These are phyloP conservation scores for Tuctoria greenei DNA, from an alignment of 176 grass and related monocot species.

Conservation along the genomic window DNA sequence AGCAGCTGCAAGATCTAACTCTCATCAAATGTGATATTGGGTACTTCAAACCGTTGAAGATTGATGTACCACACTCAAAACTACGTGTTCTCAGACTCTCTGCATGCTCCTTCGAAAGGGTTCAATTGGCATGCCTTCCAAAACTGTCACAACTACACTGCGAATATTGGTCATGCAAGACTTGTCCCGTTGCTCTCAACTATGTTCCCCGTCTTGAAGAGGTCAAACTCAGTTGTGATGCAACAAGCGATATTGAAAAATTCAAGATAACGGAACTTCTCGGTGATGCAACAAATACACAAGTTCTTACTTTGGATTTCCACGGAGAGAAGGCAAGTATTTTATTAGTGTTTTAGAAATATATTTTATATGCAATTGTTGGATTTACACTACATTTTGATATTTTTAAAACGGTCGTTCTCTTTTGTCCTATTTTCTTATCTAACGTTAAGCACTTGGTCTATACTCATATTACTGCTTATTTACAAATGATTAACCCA, in stretches of 20 bases:
- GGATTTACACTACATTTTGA: too few relatives aligned
- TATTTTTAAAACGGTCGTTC: too few relatives aligned
- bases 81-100: background rate
- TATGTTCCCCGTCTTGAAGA: background rate
- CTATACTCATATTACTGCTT: too few relatives aligned
- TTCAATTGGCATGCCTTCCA: slow-evolving; percentile 10
- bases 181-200: background rate
- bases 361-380: too few relatives aligned
- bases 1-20: background rate
- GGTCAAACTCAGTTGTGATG: background rate
- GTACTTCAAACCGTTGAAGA: background rate
- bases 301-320: slow-evolving; percentile 24
- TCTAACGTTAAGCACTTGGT: too few relatives aligned
- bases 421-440: too few relatives aligned
- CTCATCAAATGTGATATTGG: background rate
- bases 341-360: too few relatives aligned
- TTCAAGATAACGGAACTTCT: slow-evolving; percentile 15
- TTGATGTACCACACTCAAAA: slow-evolving; percentile 8
- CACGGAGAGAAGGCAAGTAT: slow-evolving; percentile 21
- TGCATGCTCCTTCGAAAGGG: background rate
- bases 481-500: too few relatives aligned
- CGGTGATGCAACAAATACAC: background rate
- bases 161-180: background rate
- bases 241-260: background rate
- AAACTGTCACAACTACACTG: background rate